Evolutionary conservation across 495 filamentous ascomycete species (phyloP).

Genomic region (Daldinia concentrica): DNA sequence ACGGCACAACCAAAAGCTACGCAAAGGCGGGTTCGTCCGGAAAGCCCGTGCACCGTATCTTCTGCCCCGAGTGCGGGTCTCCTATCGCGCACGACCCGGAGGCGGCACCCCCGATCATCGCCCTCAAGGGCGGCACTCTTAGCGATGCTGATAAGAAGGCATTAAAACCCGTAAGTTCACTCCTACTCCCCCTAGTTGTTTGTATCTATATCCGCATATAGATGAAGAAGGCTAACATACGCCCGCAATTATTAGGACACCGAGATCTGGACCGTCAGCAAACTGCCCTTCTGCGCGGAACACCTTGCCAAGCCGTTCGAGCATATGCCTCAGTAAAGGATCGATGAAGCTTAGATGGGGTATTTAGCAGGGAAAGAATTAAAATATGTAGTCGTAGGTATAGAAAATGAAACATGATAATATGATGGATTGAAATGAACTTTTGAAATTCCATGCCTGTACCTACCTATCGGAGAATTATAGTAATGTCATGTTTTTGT

Average conservation of each 20-base stretch:
- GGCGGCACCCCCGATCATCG: conserved; percentile 72
- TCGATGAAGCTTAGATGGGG: not conserved
- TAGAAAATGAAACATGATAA: not conserved
- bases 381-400: not conserved
- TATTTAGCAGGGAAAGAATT: not conserved
- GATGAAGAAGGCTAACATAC: conserved; percentile 1
- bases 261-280: conserved; percentile 74
- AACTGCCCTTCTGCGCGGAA: conserved; percentile 75
- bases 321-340: conserved; percentile 66
- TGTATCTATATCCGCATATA: not conserved
- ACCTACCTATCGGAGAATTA: too few relatives aligned
- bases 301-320: conserved; percentile 66
- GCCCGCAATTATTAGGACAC: conserved; percentile 56
- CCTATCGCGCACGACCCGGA: conserved; percentile 76
- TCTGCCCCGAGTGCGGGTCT: conserved; percentile 74
- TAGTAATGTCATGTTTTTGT: too few relatives aligned
- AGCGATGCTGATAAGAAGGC: conserved; percentile 71
- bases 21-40: conserved; percentile 64
- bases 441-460: not conserved
- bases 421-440: not conserved
- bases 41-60: conserved; percentile 69
- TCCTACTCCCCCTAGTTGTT: not conserved
- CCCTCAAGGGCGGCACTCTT: conserved; percentile 72
- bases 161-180: conserved; percentile 66
- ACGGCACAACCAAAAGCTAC: conserved; percentile 71